A percentile compares a stretch with the other conserved stretches of the same genome.
These are phyloP conservation scores for Backusella mclennaniae DNA, from an alignment of 192 early-diverging fungal genomes.

Conservation along the genomic window DNA sequence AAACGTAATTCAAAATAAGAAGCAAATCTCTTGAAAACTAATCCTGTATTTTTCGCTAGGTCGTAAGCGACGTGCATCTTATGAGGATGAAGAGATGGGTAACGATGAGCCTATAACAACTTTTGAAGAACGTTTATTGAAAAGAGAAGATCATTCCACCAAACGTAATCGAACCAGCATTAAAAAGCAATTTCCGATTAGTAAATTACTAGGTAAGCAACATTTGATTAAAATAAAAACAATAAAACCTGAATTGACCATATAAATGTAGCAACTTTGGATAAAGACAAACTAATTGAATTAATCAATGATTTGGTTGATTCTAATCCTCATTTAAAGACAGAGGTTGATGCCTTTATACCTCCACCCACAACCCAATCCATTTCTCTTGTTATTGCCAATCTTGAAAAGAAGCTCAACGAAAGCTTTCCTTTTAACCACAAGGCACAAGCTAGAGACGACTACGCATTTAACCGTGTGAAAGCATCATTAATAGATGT, in stretches of 20 bases:
- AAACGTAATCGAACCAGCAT: slow-evolving; percentile 37
- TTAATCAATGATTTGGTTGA: slow-evolving; percentile 74
- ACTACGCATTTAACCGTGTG: slow-evolving; percentile 88
- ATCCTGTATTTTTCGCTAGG: slow-evolving; percentile 7
- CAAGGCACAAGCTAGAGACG: slow-evolving; percentile 70
- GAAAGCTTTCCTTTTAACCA: slow-evolving; percentile 81
- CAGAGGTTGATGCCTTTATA: slow-evolving; percentile 68
- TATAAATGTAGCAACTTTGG: slow-evolving; percentile 46
- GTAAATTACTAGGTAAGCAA: slow-evolving; percentile 31
- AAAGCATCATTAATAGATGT: slow-evolving; percentile 72
- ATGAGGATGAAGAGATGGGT: slow-evolving; percentile 30
- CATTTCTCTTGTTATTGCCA: slow-evolving; percentile 60
- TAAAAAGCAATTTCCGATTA: slow-evolving; percentile 31
- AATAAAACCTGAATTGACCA: background rate
- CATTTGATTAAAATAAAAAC: background rate
- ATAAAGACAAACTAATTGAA: slow-evolving; percentile 69
- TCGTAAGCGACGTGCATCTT: slow-evolving; percentile 33
- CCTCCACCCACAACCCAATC: slow-evolving; percentile 67
- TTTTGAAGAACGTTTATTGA: background rate
- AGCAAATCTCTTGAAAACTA: background rate
- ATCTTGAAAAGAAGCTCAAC: slow-evolving; percentile 65
- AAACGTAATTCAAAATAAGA: background rate
- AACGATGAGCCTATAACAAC: background rate
- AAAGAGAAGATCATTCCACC: background rate
- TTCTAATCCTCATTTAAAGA: slow-evolving; percentile 68